phyloP scores from a whole-genome alignment of 176 grass and related monocot genomes.

The Pontederia crassipes region DNA sequence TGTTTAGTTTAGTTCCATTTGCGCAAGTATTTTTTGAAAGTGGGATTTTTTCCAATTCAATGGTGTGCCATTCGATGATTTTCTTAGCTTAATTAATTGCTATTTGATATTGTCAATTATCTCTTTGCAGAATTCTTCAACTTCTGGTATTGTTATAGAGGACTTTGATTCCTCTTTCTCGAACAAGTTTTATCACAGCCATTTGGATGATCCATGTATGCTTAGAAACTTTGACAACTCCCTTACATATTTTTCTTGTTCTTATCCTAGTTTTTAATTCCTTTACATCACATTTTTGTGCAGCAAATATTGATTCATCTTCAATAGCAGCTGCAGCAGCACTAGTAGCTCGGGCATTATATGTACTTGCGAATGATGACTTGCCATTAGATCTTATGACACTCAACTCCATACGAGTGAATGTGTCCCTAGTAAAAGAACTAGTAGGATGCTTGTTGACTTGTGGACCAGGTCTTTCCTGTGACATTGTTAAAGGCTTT shows the following conservation, averaged over 20 bases:
- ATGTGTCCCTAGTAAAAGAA: conserved; percentile 72
- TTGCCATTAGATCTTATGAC: conserved; percentile 53
- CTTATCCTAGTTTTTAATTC: not conserved
- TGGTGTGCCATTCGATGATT: too few species aligned
- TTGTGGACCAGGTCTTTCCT: conserved; percentile 84
- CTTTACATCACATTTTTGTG: conserved; percentile 36
- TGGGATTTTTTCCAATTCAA: too few species aligned
- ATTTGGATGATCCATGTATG: conserved; percentile 68
- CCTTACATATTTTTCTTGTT: not conserved
- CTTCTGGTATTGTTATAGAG: conserved; percentile 84
- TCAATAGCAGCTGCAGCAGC: conserved; percentile 74
- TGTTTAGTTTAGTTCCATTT: too few species aligned
- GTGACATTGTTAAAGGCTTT: conserved; percentile 50
- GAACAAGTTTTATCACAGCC: conserved; percentile 80
- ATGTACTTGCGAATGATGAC: conserved; percentile 62
- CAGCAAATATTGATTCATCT: conserved; percentile 82
- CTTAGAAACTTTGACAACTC: conserved; percentile 11
- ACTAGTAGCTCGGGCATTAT: conserved; percentile 62
- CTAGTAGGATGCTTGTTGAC: conserved; percentile 63
- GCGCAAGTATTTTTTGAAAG: too few species aligned
- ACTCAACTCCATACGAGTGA: conserved; percentile 80
- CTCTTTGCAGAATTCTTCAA: conserved; percentile 62
- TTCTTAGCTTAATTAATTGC: too few species aligned
- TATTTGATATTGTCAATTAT: conserved; percentile 3
- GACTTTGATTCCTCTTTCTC: conserved; percentile 83